A percentile compares a stretch with the other conserved stretches of the same genome.
These are phyloP conservation scores for Pisolithus microcarpus DNA, from an alignment of 768 basidiomycete genomes.

Conservation along the genomic window DNA sequence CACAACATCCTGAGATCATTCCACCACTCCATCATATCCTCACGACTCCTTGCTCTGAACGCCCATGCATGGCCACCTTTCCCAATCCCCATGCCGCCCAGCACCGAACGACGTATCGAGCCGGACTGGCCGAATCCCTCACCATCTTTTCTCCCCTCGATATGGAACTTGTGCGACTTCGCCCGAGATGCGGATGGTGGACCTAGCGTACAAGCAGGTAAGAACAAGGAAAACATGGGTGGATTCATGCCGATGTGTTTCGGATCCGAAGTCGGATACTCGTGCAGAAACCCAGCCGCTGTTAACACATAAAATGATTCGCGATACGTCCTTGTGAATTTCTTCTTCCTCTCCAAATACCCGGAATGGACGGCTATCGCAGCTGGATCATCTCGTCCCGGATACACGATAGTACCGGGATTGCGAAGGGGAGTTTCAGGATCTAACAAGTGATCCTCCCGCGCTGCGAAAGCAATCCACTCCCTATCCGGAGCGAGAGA, in stretches of 20 bases:
- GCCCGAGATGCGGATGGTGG: constrained; percentile 69
- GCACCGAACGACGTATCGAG: constrained; percentile 48
- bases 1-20: constrained; percentile 94
- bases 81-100: constrained; percentile 24
- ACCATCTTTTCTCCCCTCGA: constrained; percentile 86
- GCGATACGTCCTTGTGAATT: constrained; percentile 79
- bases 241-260: constrained; percentile 37
- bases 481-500: constrained; percentile 80
- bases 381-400: constrained; percentile 82
- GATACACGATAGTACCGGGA: constrained; percentile 71
- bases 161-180: constrained; percentile 91
- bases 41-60: constrained; percentile 81
- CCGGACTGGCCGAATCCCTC: constrained; percentile 33
- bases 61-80: constrained; percentile 67
- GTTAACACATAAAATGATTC: constrained; percentile 92
- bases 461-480: constrained; percentile 92
- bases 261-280: constrained; percentile 76
- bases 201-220: constrained; percentile 92
- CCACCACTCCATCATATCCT: constrained; percentile 99
- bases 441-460: constrained; percentile 91
- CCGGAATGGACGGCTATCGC: constrained; percentile 85
- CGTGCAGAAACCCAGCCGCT: constrained; percentile 93
- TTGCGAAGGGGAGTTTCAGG: constrained; percentile 92
- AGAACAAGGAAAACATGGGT: constrained; percentile 83
- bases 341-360: constrained; percentile 89